Evolutionary conservation across 2,329 filamentous ascomycete genomes (phyloP).

Genomic region (Aspergillus phoenicis): DNA sequence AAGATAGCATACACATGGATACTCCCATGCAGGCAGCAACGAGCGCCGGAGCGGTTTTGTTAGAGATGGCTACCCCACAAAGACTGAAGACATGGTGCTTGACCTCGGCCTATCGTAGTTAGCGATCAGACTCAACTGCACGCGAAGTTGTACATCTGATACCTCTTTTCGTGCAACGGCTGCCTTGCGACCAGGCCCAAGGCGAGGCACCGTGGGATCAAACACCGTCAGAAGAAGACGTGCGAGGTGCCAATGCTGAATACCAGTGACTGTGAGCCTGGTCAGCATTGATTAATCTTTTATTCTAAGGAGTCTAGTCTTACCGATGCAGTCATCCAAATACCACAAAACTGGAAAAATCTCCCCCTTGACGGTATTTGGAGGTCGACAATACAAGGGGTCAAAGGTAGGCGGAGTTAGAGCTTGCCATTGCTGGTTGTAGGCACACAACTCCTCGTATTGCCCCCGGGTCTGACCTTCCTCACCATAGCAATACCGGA

Average conservation of each 20-base stretch:
- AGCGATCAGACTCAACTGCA: not conserved
- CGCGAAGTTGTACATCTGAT: not conserved
- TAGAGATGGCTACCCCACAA: conserved; percentile 16
- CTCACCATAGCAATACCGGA: conserved; percentile 62
- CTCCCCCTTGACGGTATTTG: conserved; percentile 33
- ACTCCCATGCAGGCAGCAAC: conserved; percentile 18
- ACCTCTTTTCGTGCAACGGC: conserved; percentile 4
- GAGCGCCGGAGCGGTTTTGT: conserved; percentile 14
- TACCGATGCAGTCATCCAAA: conserved; percentile 50
- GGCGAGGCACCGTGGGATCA: conserved; percentile 45
- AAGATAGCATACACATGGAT: conserved; percentile 12
- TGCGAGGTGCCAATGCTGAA: conserved; percentile 62
- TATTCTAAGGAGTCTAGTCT: no score
- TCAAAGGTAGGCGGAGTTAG: conserved; percentile 55
- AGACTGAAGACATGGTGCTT: conserved; percentile 13
- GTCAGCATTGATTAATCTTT: not conserved
- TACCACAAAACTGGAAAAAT: conserved; percentile 62
- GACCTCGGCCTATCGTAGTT: conserved; percentile 4
- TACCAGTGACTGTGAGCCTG: conserved; percentile 54
- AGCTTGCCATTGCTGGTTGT: conserved; percentile 46
- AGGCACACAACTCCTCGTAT: conserved; percentile 25
- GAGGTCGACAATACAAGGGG: conserved; percentile 55
- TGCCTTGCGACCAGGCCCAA: conserved; percentile 19
- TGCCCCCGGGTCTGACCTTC: conserved; percentile 32
- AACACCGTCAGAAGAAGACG: conserved; percentile 59